phyloP scores from a whole-genome alignment of 164 flowering plant species.

The Macadamia tetraphylla region DNA sequence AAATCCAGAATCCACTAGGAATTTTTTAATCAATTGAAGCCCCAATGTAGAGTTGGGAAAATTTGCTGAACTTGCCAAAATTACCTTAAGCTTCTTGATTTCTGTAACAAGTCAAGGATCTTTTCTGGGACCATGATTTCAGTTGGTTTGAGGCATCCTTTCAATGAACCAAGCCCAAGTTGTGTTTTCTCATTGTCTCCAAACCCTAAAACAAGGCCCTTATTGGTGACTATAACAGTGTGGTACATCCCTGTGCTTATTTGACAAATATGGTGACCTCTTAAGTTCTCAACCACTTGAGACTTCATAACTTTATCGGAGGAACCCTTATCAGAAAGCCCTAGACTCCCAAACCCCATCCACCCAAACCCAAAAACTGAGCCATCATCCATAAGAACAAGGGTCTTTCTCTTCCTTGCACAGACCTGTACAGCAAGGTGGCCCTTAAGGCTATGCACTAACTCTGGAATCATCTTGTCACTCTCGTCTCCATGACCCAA shows the following conservation, averaged over 20 bases:
- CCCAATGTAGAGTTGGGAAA: too few relatives aligned
- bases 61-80: too few relatives aligned
- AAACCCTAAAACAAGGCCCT: slow-evolving; percentile 39
- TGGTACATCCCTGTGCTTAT: slow-evolving; percentile 90
- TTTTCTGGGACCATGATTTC: too few relatives aligned
- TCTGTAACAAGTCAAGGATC: too few relatives aligned
- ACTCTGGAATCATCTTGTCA: slow-evolving; percentile 73
- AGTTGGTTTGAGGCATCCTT: too few relatives aligned
- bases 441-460: slow-evolving; percentile 49
- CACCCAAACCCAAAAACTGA: slow-evolving; percentile 80
- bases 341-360: slow-evolving; percentile 97
- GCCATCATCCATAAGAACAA: slow-evolving; percentile 69
- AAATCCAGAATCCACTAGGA: too few relatives aligned
- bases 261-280: slow-evolving; percentile 64
- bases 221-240: slow-evolving; percentile 61
- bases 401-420: slow-evolving; percentile 91
- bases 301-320: slow-evolving; percentile 75
- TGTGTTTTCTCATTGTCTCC: too few relatives aligned
- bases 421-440: slow-evolving; percentile 86
- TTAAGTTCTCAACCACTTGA: slow-evolving; percentile 57
- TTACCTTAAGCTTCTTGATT: too few relatives aligned
- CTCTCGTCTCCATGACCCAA: slow-evolving; percentile 94
- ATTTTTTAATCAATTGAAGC: too few relatives aligned
- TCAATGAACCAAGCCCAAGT: too few relatives aligned
- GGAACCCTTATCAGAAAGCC: slow-evolving; percentile 60